Conservation (phyloP, 805 yeast genomes). For the Candida methanosorbosa region DNA sequence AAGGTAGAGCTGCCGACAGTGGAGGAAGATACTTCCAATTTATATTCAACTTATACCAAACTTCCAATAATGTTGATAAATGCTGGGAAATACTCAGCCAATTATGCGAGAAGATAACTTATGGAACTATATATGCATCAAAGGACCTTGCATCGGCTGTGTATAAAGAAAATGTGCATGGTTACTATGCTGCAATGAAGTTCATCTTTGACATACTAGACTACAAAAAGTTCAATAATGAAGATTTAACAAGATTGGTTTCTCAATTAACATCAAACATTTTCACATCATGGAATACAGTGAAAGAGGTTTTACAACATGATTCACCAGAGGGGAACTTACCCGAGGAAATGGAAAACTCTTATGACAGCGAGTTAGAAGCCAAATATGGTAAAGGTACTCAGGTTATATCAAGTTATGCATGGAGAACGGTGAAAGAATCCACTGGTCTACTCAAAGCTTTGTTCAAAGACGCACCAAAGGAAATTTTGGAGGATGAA, state of each 20-base stretch:
- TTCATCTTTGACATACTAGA: conserved; percentile 22
- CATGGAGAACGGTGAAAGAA: conserved; percentile 82
- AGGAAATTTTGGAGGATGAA: conserved; percentile 14
- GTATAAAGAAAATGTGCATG: conserved; percentile 50
- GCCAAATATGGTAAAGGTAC: conserved; percentile 26
- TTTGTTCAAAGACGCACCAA: conserved; percentile 28
- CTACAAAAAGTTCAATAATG: conserved; percentile 3
- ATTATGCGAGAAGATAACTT: conserved; percentile 26
- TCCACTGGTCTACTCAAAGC: conserved; percentile 46
- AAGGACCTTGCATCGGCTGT: conserved; percentile 34
- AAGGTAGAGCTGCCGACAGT: conserved; percentile 65
- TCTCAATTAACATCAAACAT: conserved; percentile 5
- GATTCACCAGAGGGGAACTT: conserved; percentile 67
- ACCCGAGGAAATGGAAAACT: conserved; percentile 35
- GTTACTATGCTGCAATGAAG: conserved; percentile 54
- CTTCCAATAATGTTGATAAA: conserved; percentile 7
- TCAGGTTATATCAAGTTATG: conserved; percentile 50
- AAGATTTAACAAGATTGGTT: conserved; percentile 1
- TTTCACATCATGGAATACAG: conserved; percentile 31
- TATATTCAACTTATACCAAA: conserved; percentile 29
- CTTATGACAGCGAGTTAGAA: conserved; percentile 24
- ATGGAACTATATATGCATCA: conserved; percentile 25
- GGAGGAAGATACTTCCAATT: conserved; percentile 64
- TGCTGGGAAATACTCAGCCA: conserved; percentile 19
- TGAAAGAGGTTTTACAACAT: conserved; percentile 44